These are phyloP conservation scores for Magnaporthiopsis incrustans DNA, from an alignment of 2,329 filamentous ascomycete genomes.

Conservation along the genomic window DNA sequence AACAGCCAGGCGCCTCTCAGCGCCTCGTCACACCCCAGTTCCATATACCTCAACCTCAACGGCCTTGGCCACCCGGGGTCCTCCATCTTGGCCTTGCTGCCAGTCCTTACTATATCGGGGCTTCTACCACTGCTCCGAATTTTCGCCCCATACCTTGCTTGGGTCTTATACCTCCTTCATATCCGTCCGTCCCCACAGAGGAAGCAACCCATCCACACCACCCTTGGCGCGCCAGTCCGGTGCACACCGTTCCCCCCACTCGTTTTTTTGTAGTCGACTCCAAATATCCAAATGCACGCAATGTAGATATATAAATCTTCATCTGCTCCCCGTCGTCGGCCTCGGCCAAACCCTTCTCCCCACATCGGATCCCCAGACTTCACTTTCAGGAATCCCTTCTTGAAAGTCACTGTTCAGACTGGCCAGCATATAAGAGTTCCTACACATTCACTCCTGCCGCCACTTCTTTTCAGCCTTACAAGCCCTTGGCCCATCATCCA, in stretches of 20 bases:
- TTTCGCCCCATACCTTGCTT: not conserved
- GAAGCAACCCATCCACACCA: not conserved
- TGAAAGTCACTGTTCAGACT: constrained; percentile 11
- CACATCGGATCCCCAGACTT: not conserved
- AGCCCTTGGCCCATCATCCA: not conserved
- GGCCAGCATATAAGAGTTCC: not conserved
- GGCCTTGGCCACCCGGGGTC: constrained; percentile 13
- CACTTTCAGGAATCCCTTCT: constrained; percentile 14
- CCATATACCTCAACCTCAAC: constrained; percentile 12
- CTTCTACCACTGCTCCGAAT: not conserved
- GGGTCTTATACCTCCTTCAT: not conserved
- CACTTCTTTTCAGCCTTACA: constrained; percentile 8
- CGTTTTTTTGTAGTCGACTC: constrained; percentile 15
- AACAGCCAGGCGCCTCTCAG: constrained; percentile 14
- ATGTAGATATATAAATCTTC: constrained; percentile 31
- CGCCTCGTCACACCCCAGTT: constrained; percentile 9
- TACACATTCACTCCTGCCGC: not conserved
- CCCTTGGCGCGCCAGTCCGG: not conserved
- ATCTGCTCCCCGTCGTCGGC: constrained; percentile 24
- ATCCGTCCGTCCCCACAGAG: not conserved
- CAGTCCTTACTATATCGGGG: constrained; percentile 9
- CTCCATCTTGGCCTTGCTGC: constrained; percentile 13
- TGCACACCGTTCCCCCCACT: constrained; percentile 1
- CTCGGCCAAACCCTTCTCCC: constrained; percentile 14
- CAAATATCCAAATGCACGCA: constrained; percentile 27